Conservation (phyloP, 768 basidiomycete genomes). For the Ephemerocybe angulata region DNA sequence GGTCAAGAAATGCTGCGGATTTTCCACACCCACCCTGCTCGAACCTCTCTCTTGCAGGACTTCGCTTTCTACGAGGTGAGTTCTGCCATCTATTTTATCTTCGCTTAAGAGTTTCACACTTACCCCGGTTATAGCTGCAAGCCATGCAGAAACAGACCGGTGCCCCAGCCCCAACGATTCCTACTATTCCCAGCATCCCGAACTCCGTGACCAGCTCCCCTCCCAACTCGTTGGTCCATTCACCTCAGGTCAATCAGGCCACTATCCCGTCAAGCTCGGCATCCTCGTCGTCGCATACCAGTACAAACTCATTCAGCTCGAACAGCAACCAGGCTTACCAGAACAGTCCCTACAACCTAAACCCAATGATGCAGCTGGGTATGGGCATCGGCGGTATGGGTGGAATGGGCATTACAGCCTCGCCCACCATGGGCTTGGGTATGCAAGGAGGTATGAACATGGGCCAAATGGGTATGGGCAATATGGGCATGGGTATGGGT, state of each 20-base stretch:
- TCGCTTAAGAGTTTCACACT: neutral
- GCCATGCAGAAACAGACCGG: slow-evolving; percentile 71
- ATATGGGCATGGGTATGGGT: slow-evolving; percentile 16
- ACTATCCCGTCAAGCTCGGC: slow-evolving; percentile 25
- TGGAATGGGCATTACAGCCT: slow-evolving; percentile 11
- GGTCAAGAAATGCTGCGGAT: slow-evolving; percentile 96
- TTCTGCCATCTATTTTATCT: neutral
- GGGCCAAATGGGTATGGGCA: slow-evolving; percentile 37
- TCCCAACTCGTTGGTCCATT: slow-evolving; percentile 35
- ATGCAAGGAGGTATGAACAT: slow-evolving; percentile 53
- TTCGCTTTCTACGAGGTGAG: slow-evolving; percentile 87
- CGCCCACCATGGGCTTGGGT: slow-evolving; percentile 32
- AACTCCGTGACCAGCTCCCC: slow-evolving; percentile 31
- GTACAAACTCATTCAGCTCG: slow-evolving; percentile 41
- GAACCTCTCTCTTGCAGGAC: slow-evolving; percentile 91
- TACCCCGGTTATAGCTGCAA: slow-evolving; percentile 55
- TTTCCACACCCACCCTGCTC: slow-evolving; percentile 88
- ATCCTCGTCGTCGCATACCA: slow-evolving; percentile 42
- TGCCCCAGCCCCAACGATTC: slow-evolving; percentile 27
- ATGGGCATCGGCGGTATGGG: slow-evolving; percentile 13
- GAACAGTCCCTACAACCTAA: slow-evolving; percentile 49
- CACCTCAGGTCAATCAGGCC: slow-evolving; percentile 35
- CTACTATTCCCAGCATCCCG: slow-evolving; percentile 35
- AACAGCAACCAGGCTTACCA: slow-evolving; percentile 7
- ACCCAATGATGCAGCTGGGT: slow-evolving; percentile 53